Evolutionary conservation across 1,284 basidiomycete genomes (phyloP), one percentile per base, ranked within the genome.

Genomic region (Ustilago lituana): DNA sequence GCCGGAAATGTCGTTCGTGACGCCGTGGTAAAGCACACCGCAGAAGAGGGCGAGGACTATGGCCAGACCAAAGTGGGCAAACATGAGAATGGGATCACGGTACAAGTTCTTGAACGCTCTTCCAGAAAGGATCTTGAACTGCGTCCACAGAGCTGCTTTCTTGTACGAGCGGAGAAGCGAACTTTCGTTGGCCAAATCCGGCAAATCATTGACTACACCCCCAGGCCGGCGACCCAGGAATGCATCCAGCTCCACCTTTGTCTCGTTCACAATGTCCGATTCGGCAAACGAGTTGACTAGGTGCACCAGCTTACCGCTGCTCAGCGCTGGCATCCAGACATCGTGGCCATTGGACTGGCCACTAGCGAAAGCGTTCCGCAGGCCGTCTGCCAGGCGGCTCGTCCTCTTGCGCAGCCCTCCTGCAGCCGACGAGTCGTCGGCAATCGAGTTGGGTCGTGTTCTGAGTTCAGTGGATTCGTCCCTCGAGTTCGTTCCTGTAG

Each of bases 101-200:
- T 78, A 82, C 59, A 98, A 83, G 80, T 98, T 98, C 87, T 98
- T 98, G 86, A 98, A 98, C n/a, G 94, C 94, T 57, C 95, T 84
- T 20, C 94, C 93, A 76, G 92, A 94, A 73, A 98, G 83, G 62
- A 98, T 93, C 79, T 87, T 87, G 82, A 98, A 96, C 84, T 98
- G 95, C 19, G 90, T 94, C 57, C 86, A 86, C 86, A 90, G 93
- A 63, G 87, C 89, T 3, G 94, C 95, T 58, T 92, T 87, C 83
- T 90, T 90, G 79, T 92, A 88, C 3, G 91, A 91, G 27, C 89
- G 84, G 73, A 94, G 83, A 53, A 91, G 35, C 12, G 47, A 43
- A 12, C 79, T 44, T 85, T 85, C 39, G 86, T 80, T 43, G 11
- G 58, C 54, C 1, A 71, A 35, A 24, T 71, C 62, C 1, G 62